phyloP scores from a whole-genome alignment of 495 filamentous ascomycete genomes.

The Trichoderma parareesei region DNA sequence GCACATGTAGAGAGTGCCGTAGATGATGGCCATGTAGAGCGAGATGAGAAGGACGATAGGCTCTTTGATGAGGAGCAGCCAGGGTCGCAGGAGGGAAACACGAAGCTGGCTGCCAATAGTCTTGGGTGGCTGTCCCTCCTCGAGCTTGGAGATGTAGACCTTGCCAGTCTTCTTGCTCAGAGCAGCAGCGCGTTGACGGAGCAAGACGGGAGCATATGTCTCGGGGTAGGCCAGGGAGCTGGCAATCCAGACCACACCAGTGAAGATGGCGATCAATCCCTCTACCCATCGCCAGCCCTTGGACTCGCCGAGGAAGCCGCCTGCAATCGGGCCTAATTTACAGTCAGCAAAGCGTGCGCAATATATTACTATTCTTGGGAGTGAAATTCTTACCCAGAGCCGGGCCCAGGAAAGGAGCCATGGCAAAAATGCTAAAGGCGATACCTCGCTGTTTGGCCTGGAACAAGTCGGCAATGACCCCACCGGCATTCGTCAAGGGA shows the following conservation, averaged over 20 bases:
- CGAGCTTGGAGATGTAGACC: conserved; percentile 42
- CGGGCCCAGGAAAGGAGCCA: conserved; percentile 64
- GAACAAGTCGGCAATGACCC: conserved; percentile 73
- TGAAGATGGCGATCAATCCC: conserved; percentile 61
- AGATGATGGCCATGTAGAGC: conserved; percentile 66
- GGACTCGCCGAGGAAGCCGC: conserved; percentile 52
- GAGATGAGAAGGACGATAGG: conserved; percentile 76
- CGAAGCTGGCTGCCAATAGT: conserved; percentile 37
- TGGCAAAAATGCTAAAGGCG: conserved; percentile 55
- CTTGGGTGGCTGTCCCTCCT: conserved; percentile 49
- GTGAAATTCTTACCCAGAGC: conserved; percentile 32
- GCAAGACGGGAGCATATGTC: conserved; percentile 67
- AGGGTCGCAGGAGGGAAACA: conserved; percentile 54
- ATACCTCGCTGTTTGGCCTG: conserved; percentile 52
- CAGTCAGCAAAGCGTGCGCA: background rate
- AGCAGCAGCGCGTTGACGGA: conserved; percentile 59
- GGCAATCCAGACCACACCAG: conserved; percentile 51
- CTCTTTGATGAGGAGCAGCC: conserved; percentile 68
- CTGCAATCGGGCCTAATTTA: conserved; percentile 34
- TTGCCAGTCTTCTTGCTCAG: conserved; percentile 64
- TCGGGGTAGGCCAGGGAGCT: conserved; percentile 69
- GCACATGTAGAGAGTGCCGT: conserved; percentile 83
- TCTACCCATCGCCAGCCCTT: conserved; percentile 62
- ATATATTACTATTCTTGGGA: conserved; percentile 7
- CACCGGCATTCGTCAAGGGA: conserved; percentile 63